Evolutionary conservation across 129 eudicot genomes (phyloP), one percentile per base, ranked within the genome.

Genomic region (Flaveria brownii): DNA sequence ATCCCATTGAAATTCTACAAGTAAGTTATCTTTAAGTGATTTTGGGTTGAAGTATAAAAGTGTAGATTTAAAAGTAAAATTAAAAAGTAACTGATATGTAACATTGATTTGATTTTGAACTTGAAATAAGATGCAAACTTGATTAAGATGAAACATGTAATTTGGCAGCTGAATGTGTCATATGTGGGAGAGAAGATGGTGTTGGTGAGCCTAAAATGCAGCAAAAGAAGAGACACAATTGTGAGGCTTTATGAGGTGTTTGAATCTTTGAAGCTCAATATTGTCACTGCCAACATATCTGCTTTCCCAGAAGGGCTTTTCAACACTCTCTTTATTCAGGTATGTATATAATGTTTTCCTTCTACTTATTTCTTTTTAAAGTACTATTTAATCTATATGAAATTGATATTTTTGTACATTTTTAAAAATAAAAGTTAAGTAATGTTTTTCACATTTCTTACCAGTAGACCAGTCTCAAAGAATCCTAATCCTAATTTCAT

Each of bases 301-400:
- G 70, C 90, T 77, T 76, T 86, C 52, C 78, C 89, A 26, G 96
- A 81, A 12, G 86, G 79, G 73, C 90, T 92, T 11, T 55, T 80
- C 43, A 90, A 90, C 84, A 92, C 98, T 2, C 83, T 88, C 4
- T 90, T 88, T 70, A 65, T 92, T 42, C 81, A 90, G 98, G 98
- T 92, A 50, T 62, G 30, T 39, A 45, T 4, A 36, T 36, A 5
- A 5, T 5, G 7, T 36, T 43, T 43, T 43, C 7, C 49, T 43
- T 43, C 13, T 9, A 45, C 12, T 7, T 45, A 7, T 45, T 45
- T 9, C 9, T 10, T 45, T 45, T 45, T 8, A 1, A 45, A 9
- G 13, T 43, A 43, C 9, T 43, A 10, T 43, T 43, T 43, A 8
- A 43, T 43, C 47, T 43, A 43, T 7, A 43, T 43, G 9, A 43